A percentile compares a stretch with the other conserved stretches of the same genome.
These are phyloP conservation scores for Hypoxylon sp. DNA, from an alignment of 2,329 filamentous ascomycete species.

Conservation along the genomic window DNA sequence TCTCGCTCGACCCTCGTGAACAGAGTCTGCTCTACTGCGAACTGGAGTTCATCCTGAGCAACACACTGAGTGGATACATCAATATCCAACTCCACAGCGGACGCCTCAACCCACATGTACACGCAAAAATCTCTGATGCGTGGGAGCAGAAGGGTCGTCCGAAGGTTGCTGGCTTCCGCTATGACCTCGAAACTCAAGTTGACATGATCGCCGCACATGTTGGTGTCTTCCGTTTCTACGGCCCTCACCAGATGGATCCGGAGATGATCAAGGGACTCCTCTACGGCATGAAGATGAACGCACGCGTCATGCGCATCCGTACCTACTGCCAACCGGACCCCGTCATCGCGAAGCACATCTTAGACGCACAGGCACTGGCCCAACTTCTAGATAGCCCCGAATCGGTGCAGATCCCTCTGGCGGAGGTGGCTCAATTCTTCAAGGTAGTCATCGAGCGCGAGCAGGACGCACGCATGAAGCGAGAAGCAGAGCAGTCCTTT, in stretches of 20 bases:
- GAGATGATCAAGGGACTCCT: slow-evolving; percentile 64
- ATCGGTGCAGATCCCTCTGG: slow-evolving; percentile 62
- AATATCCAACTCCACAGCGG: slow-evolving; percentile 68
- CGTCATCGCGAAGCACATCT: slow-evolving; percentile 70
- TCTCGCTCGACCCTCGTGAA: slow-evolving; percentile 69
- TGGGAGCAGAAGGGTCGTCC: slow-evolving; percentile 69
- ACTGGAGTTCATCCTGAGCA: slow-evolving; percentile 69
- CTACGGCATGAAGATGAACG: slow-evolving; percentile 67
- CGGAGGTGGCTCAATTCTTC: slow-evolving; percentile 69
- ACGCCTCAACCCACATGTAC: slow-evolving; percentile 66
- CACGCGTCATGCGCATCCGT: slow-evolving; percentile 66
- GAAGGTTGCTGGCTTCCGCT: slow-evolving; percentile 70
- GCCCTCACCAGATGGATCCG: slow-evolving; percentile 60
- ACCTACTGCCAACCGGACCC: slow-evolving; percentile 72
- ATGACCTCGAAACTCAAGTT: slow-evolving; percentile 73
- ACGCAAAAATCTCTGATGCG: slow-evolving; percentile 65
- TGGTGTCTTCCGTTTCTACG: slow-evolving; percentile 69
- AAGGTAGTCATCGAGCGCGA: slow-evolving; percentile 66
- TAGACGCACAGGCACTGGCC: slow-evolving; percentile 67
- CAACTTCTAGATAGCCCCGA: slow-evolving; percentile 64
- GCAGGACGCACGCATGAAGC: slow-evolving; percentile 41
- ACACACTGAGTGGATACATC: slow-evolving; percentile 67
- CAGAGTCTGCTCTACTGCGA: slow-evolving; percentile 73
- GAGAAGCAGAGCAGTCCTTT: slow-evolving; percentile 7
- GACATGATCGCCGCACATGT: slow-evolving; percentile 67